A percentile compares a stretch with the other conserved stretches of the same genome.
These are phyloP conservation scores for Flagelloscypha sp. DNA, from an alignment of 768 basidiomycete species.

Conservation along the genomic window DNA sequence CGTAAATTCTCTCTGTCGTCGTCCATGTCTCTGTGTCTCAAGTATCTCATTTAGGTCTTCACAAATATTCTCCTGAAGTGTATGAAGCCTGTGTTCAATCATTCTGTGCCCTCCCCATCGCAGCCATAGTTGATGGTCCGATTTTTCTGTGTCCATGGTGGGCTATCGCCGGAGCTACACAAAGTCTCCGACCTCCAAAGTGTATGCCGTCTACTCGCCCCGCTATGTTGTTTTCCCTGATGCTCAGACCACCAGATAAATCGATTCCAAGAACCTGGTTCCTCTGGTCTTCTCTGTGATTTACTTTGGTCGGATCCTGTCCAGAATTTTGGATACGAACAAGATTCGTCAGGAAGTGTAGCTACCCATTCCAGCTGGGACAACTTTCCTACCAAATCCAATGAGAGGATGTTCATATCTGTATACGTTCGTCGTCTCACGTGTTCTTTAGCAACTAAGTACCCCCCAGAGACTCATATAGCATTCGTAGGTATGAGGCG, in stretches of 20 bases:
- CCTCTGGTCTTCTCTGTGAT: slow-evolving; percentile 86
- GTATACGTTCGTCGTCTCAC: slow-evolving; percentile 30
- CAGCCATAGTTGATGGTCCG: slow-evolving; percentile 89
- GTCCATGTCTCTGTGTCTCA: slow-evolving; percentile 6
- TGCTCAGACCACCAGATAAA: slow-evolving; percentile 51
- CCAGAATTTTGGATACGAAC: slow-evolving; percentile 79
- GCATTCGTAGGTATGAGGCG: slow-evolving; percentile 70
- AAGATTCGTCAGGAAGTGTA: slow-evolving; percentile 41
- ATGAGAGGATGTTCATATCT: slow-evolving; percentile 11
- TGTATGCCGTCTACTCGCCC: slow-evolving; percentile 31
- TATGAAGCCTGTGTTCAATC: slow-evolving; percentile 91
- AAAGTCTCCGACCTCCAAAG: slow-evolving; percentile 65
- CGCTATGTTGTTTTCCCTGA: slow-evolving; percentile 6
- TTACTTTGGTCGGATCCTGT: slow-evolving; percentile 95
- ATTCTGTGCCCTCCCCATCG: slow-evolving; percentile 84
- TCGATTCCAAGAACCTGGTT: slow-evolving; percentile 90
- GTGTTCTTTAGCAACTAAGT: not conserved
- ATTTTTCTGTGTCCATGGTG: slow-evolving; percentile 98
- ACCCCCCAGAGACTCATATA: slow-evolving; percentile 7
- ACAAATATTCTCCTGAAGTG: slow-evolving; percentile 79
- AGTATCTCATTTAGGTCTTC: slow-evolving; percentile 47
- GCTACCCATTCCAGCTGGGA: slow-evolving; percentile 46
- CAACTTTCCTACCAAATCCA: slow-evolving; percentile 28
- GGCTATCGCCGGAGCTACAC: slow-evolving; percentile 80
- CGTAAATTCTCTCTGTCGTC: slow-evolving; percentile 20